Evolutionary conservation across 257 asterid species (phyloP).

Genomic region (Penstemon eatonii): DNA sequence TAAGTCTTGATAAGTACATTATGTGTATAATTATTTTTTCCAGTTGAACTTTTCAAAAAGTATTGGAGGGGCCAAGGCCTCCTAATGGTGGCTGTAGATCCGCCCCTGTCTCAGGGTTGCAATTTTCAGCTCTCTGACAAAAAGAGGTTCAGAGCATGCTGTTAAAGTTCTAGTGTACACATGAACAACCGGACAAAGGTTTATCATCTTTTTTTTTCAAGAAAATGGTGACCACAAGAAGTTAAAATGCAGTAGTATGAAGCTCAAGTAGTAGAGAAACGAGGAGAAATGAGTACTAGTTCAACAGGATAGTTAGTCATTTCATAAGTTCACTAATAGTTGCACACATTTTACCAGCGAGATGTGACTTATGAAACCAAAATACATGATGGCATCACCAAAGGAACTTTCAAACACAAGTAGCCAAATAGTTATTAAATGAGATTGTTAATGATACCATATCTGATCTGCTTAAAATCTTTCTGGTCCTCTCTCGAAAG

Average conservation of each 20-base stretch:
- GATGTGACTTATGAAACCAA: slow-evolving; percentile 14
- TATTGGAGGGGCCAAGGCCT: too few species aligned
- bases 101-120: background rate
- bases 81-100: background rate
- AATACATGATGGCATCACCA: slow-evolving; percentile 8
- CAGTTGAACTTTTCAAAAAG: too few species aligned
- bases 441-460: slow-evolving; percentile 52
- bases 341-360: background rate
- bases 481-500: slow-evolving; percentile 93
- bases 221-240: slow-evolving; percentile 1
- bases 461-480: slow-evolving; percentile 94
- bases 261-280: background rate
- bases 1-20: background rate
- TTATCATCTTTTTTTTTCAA: background rate
- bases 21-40: too few species aligned
- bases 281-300: background rate
- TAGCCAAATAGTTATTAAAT: slow-evolving; percentile 21
- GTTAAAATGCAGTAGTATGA: slow-evolving; percentile 7
- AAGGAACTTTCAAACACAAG: slow-evolving; percentile 15
- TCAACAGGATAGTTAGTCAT: slow-evolving; percentile 12
- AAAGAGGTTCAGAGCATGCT: slow-evolving; percentile 1
- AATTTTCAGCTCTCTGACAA: background rate
- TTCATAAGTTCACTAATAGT: background rate
- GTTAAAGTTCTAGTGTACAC: background rate
- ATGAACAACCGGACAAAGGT: background rate